phyloP scores from a whole-genome alignment of 2,329 filamentous ascomycete genomes.

The Xylaria hypoxylon region DNA sequence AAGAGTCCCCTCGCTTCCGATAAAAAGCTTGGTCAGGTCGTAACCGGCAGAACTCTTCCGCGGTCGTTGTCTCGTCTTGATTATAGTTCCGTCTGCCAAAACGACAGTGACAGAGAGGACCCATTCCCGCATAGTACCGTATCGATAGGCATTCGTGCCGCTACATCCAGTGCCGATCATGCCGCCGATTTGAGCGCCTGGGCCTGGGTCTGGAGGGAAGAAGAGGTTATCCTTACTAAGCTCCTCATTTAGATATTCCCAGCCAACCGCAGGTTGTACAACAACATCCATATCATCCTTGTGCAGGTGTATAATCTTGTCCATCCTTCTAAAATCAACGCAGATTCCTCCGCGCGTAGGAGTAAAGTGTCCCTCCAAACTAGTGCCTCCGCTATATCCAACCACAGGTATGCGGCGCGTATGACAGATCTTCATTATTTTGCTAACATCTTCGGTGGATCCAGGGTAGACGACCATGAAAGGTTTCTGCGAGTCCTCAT shows the following conservation, averaged over 20 bases:
- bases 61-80: slow-evolving; percentile 82
- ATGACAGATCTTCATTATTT: slow-evolving; percentile 82
- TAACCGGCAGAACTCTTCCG: slow-evolving; percentile 86
- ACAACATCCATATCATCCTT: slow-evolving; percentile 75
- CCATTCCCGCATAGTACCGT: slow-evolving; percentile 92
- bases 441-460: slow-evolving; percentile 79
- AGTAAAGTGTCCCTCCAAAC: slow-evolving; percentile 81
- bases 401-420: slow-evolving; percentile 77
- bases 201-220: slow-evolving; percentile 86
- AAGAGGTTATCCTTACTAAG: slow-evolving; percentile 77
- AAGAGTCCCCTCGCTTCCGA: slow-evolving; percentile 85
- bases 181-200: slow-evolving; percentile 85
- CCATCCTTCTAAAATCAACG: slow-evolving; percentile 81
- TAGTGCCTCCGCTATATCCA: slow-evolving; percentile 80
- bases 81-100: slow-evolving; percentile 81
- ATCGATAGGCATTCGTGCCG: slow-evolving; percentile 85
- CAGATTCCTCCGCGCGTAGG: slow-evolving; percentile 79
- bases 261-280: slow-evolving; percentile 80
- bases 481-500: slow-evolving; percentile 61
- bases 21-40: slow-evolving; percentile 81
- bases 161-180: slow-evolving; percentile 76
- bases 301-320: slow-evolving; percentile 75
- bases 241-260: slow-evolving; percentile 81
- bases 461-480: slow-evolving; percentile 78
- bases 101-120: slow-evolving; percentile 85